Evolutionary conservation across 371 early-diverging fungal species (phyloP), one percentile per base, ranked within the genome.

Genomic region (Nosema muscidifuracis): DNA sequence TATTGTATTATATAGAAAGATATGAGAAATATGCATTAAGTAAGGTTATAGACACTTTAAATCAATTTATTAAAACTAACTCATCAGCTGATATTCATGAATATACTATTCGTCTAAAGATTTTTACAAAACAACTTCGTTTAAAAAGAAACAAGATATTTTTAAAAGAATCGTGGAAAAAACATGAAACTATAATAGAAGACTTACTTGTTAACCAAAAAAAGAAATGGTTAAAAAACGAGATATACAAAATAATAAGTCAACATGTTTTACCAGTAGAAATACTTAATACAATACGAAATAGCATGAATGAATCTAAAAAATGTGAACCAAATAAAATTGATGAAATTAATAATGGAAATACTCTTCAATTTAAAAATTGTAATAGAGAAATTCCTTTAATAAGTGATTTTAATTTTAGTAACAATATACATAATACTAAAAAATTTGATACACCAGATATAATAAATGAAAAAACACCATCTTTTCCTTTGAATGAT

Each of bases 1-100:
- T 75, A 26, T 42, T 75, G 2, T 75, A 69, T 50, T 75, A 75
- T 24, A 69, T 42, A 38, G 55, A 69, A 51, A 69, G 66, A 38
- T 75, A 75, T 50, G 75, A 75, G 43, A 58, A 75, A 31, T 65
- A 36, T 58, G 69, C 69, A 13, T 34, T 75, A 16, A 26, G 42
- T 20, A 51, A 64, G 42, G 44, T 75, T 18, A 61, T 38, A 43
- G 31, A 50, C 16, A 69, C 69, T 58, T 75, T 61, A 40, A n/a
- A 28, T 43, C 33, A 57, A 15, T 50, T 64, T 30, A 31, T 40
- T 26, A 71, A 63, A 22, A 28, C 16, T 9, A 15, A 6, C 20
- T 16, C 9, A 26, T 26, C 13, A n/a, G 30, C 1, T 18, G 64
- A 65, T 38, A 47, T 58, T 43, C 36, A 42, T 13, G 65, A 40